Evolutionary conservation across 257 asterid genomes (phyloP).

Genomic region (Scutellaria galericulata): DNA sequence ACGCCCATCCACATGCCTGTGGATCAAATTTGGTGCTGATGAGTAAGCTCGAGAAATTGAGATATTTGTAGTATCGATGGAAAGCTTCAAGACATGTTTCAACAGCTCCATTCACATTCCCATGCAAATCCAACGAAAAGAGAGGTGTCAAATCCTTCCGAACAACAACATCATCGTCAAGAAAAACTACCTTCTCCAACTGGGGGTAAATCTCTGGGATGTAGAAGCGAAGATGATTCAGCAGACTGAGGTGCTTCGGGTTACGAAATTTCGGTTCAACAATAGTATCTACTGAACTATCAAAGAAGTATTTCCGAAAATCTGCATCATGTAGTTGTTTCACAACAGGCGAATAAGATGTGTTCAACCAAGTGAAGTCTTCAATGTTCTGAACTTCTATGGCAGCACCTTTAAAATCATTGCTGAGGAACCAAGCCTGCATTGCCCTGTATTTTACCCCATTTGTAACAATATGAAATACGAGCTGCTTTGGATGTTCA

Average conservation of each 20-base stretch:
- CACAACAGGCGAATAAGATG: slow-evolving; percentile 69
- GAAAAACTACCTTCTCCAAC: slow-evolving; percentile 82
- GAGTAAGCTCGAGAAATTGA: slow-evolving; percentile 80
- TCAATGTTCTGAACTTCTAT: slow-evolving; percentile 74
- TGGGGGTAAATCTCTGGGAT: slow-evolving; percentile 84
- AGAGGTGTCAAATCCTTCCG: slow-evolving; percentile 88
- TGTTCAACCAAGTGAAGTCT: slow-evolving; percentile 76
- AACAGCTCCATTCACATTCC: slow-evolving; percentile 90
- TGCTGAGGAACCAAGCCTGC: slow-evolving; percentile 84
- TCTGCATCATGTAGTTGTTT: slow-evolving; percentile 52
- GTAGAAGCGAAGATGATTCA: slow-evolving; percentile 84
- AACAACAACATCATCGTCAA: slow-evolving; percentile 82
- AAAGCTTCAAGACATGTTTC: slow-evolving; percentile 92
- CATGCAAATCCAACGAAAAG: slow-evolving; percentile 80
- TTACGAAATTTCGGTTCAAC: slow-evolving; percentile 61
- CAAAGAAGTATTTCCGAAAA: slow-evolving; percentile 46
- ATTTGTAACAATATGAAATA: slow-evolving; percentile 81
- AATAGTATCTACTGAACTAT: slow-evolving; percentile 41
- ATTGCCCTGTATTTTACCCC: slow-evolving; percentile 70
- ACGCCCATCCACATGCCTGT: slow-evolving; percentile 95
- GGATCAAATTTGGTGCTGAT: slow-evolving; percentile 85
- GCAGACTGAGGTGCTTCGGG: slow-evolving; percentile 60
- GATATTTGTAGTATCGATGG: slow-evolving; percentile 80
- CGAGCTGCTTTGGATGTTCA: slow-evolving; percentile 82
- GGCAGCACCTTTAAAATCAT: slow-evolving; percentile 73